These are phyloP conservation scores for Prunus mira DNA, from an alignment of 306 rosid genomes.

Conservation along the genomic window DNA sequence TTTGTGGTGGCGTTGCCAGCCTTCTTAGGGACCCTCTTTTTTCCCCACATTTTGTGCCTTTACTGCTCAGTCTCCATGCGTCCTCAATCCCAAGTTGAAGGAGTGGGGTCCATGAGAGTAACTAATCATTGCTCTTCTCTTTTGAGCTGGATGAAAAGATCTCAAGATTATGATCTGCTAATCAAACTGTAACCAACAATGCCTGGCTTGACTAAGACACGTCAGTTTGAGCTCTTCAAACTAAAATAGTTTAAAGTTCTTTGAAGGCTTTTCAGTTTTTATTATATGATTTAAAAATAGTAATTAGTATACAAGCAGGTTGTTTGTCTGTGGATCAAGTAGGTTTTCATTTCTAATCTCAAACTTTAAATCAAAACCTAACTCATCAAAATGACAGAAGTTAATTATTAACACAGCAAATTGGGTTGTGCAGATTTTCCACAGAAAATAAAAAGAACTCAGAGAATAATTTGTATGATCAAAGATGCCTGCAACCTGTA, in stretches of 20 bases:
- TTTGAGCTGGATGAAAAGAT: constrained; percentile 14
- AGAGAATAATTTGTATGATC: not conserved
- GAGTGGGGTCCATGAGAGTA: constrained; percentile 22
- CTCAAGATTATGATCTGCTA: constrained; percentile 11
- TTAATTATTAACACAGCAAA: no score
- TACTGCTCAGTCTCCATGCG: constrained; percentile 28
- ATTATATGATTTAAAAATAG: no score
- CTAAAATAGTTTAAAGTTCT: not conserved
- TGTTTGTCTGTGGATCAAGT: not conserved
- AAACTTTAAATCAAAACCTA: not conserved
- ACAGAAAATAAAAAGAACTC: no score
- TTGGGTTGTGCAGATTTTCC: no score
- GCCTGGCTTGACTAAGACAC: not conserved
- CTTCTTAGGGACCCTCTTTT: constrained; percentile 17
- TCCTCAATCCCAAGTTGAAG: constrained; percentile 29
- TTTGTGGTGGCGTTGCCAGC: constrained; percentile 28
- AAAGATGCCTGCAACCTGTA: no score
- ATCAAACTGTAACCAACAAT: not conserved
- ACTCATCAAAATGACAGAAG: not conserved
- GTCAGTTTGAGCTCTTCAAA: not conserved
- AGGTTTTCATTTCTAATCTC: not conserved
- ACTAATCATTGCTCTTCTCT: constrained; percentile 26
- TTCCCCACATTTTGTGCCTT: constrained; percentile 20
- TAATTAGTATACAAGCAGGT: not conserved
- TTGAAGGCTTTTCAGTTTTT: not conserved